Conservation (phyloP, 2,329 filamentous ascomycete genomes). For the Alternaria sp. region DNA sequence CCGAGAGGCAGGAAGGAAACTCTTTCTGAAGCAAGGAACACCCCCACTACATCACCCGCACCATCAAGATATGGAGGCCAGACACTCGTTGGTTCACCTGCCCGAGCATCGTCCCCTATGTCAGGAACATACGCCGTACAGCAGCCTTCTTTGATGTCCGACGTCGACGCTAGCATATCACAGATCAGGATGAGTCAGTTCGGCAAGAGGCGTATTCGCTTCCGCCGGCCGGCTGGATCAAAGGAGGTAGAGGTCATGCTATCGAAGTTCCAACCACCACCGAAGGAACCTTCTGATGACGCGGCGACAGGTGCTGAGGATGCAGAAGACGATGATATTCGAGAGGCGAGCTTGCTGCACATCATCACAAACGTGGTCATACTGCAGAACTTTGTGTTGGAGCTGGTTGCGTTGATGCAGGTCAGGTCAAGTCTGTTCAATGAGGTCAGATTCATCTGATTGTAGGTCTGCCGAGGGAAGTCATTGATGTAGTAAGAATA, state of each 20-base stretch:
- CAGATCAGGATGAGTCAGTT: conserved; percentile 39
- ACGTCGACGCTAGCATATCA: conserved; percentile 43
- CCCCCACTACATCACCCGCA: conserved; percentile 4
- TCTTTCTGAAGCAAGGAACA: conserved; percentile 23
- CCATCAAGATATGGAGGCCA: conserved; percentile 30
- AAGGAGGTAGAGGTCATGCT: conserved; percentile 42
- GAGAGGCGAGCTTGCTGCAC: conserved; percentile 55
- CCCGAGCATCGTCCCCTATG: conserved; percentile 36
- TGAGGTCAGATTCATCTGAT: conserved; percentile 52
- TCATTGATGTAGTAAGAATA: conserved; percentile 24
- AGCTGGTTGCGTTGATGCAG: conserved; percentile 57
- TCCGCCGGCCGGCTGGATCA: conserved; percentile 34
- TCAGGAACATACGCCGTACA: conserved; percentile 36
- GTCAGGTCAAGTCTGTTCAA: conserved; percentile 56
- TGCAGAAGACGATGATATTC: conserved; percentile 35
- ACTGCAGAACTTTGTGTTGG: conserved; percentile 58
- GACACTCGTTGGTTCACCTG: conserved; percentile 37
- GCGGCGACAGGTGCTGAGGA: conserved; percentile 22
- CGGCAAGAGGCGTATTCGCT: conserved; percentile 45
- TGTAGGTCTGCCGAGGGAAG: not conserved
- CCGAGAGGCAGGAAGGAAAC: conserved; percentile 47
- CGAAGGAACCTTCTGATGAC: conserved; percentile 30
- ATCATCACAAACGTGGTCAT: conserved; percentile 59
- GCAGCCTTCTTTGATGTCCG: conserved; percentile 42
- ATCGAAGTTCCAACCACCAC: conserved; percentile 44